phyloP scores from a whole-genome alignment of 192 early-diverging fungal species.

The Entomortierella parvispora region DNA sequence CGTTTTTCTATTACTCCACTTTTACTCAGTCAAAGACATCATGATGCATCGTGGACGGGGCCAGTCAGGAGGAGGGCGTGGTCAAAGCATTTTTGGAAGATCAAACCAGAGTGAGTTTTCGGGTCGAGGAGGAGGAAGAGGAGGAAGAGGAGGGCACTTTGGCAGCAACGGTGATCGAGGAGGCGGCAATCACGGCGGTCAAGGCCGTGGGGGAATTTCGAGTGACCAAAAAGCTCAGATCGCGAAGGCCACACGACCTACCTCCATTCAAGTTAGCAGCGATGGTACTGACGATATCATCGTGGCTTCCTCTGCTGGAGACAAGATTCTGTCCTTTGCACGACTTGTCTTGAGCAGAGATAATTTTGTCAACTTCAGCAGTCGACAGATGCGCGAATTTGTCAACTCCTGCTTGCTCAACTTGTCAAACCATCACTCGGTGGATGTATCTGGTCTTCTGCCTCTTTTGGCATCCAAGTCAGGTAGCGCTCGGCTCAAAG shows the following conservation, averaged over 20 bases:
- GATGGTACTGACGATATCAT: slow-evolving; percentile 50
- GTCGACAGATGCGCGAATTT: slow-evolving; percentile 12
- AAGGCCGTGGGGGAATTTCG: neutral
- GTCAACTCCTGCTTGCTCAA: slow-evolving; percentile 46
- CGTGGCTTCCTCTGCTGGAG: neutral
- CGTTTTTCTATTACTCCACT: too few species aligned
- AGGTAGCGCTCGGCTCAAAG: slow-evolving; percentile 27
- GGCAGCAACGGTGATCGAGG: too few species aligned
- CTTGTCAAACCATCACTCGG: slow-evolving; percentile 39
- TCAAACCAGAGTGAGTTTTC: too few species aligned
- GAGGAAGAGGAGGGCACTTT: too few species aligned
- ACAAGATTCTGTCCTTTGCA: slow-evolving; percentile 11
- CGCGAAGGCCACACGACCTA: neutral
- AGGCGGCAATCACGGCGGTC: too few species aligned
- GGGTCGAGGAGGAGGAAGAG: too few species aligned
- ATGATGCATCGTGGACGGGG: too few species aligned
- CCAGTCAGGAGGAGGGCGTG: too few species aligned
- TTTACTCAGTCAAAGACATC: too few species aligned
- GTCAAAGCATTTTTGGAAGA: too few species aligned
- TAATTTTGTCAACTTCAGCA: neutral
- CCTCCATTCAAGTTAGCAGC: slow-evolving; percentile 17
- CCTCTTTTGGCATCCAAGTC: slow-evolving; percentile 1
- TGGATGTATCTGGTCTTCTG: slow-evolving; percentile 39
- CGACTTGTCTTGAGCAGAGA: slow-evolving; percentile 4
- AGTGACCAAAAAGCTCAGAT: slow-evolving; percentile 15